These are phyloP conservation scores for Carpinus fangiana DNA, from an alignment of 306 rosid species.

Conservation along the genomic window DNA sequence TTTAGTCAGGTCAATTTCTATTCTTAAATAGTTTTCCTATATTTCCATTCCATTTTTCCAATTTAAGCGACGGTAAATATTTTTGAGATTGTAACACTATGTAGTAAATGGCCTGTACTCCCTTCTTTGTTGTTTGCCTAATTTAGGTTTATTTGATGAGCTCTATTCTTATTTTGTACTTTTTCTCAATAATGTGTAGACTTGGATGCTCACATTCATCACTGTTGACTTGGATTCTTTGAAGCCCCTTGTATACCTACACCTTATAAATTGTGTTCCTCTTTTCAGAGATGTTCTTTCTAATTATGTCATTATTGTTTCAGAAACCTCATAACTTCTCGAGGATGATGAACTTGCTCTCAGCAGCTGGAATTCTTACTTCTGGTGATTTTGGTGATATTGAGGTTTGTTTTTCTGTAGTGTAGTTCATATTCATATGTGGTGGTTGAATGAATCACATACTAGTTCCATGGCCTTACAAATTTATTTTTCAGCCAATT, in stretches of 20 bases:
- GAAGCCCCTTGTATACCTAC: not conserved
- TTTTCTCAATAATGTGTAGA: not conserved
- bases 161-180: not conserved
- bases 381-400: slow-evolving; percentile 33
- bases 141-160: not conserved
- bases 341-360: slow-evolving; percentile 43
- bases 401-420: slow-evolving; percentile 40
- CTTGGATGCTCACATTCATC: not conserved
- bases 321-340: slow-evolving; percentile 48
- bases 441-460: not conserved
- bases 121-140: not conserved
- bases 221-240: slow-evolving; percentile 1
- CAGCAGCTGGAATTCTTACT: slow-evolving; percentile 49
- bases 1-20: slow-evolving; percentile 44
- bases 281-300: not conserved
- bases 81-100: slow-evolving; percentile 2
- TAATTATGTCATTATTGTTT: slow-evolving; percentile 23
- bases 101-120: not conserved
- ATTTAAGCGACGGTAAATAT: not conserved
- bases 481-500: not conserved
- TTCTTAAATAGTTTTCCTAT: slow-evolving; percentile 14
- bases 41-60: not conserved
- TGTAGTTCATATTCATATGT: not conserved
- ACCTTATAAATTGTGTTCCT: not conserved
- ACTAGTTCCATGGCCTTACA: not conserved